phyloP scores from a whole-genome alignment of 2,329 filamentous ascomycete species.

The Scedosporium boydii region DNA sequence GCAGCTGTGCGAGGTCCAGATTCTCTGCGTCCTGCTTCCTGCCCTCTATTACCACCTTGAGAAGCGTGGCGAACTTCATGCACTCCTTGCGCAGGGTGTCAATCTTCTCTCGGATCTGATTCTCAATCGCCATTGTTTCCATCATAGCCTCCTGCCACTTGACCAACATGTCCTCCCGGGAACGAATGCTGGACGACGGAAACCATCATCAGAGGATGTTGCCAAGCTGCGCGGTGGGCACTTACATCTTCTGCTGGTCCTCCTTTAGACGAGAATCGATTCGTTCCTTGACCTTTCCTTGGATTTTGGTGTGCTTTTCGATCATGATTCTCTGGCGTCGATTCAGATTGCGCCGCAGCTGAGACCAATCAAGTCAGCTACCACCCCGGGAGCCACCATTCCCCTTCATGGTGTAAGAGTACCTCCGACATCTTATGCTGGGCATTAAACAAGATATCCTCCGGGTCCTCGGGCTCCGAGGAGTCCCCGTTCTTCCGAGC shows the following conservation, averaged over 20 bases:
- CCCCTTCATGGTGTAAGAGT: not conserved
- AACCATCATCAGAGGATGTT: not conserved
- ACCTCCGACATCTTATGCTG: slow-evolving; percentile 7
- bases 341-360: not conserved
- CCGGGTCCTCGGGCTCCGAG: slow-evolving; percentile 2
- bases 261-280: not conserved
- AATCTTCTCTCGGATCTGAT: slow-evolving; percentile 1
- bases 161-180: not conserved
- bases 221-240: not conserved
- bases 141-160: not conserved
- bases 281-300: slow-evolving; percentile 1
- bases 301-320: not conserved
- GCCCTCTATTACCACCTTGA: slow-evolving; percentile 3
- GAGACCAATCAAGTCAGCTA: not conserved
- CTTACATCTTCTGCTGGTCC: slow-evolving; percentile 1
- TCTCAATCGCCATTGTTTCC: not conserved
- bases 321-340: not conserved
- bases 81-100: not conserved
- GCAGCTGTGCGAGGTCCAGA: not conserved
- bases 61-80: not conserved
- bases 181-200: not conserved
- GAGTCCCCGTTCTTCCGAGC: not conserved
- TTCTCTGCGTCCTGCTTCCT: not conserved
- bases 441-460: not conserved
- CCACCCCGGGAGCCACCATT: too few species aligned